phyloP scores from a whole-genome alignment of 139 green algal species.

The Chlorella sp. region DNA sequence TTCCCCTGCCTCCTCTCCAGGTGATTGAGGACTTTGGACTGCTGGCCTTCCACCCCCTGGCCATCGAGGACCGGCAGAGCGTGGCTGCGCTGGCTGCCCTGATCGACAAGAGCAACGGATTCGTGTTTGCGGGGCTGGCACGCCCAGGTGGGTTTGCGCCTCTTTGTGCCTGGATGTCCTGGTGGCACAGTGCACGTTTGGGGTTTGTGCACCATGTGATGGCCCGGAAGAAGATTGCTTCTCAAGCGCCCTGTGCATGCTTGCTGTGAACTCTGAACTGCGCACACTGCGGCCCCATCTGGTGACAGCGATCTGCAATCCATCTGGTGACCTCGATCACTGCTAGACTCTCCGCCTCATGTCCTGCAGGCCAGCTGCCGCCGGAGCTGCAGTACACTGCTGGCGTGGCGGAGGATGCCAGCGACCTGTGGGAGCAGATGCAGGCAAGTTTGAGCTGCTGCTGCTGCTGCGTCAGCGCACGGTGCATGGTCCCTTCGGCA shows the following conservation, averaged over 20 bases:
- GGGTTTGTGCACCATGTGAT: too few species aligned
- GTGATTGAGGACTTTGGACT: constrained; percentile 92
- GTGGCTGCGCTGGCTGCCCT: constrained; percentile 63
- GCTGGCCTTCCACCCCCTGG: constrained; percentile 87
- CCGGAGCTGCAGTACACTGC: constrained; percentile 49
- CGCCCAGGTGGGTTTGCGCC: not conserved
- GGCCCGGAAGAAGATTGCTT: too few species aligned
- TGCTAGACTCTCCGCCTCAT: too few species aligned
- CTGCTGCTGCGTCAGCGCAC: too few species aligned
- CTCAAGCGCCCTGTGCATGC: too few species aligned
- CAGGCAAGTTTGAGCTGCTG: not conserved
- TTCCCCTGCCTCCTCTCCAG: constrained; percentile 17
- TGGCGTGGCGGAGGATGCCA: constrained; percentile 14
- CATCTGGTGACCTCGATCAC: too few species aligned
- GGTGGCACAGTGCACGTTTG: too few species aligned
- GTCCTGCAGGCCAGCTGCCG: not conserved
- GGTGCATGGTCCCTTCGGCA: too few species aligned
- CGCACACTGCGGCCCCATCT: too few species aligned
- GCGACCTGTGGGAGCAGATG: constrained; percentile 51
- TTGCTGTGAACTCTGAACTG: too few species aligned
- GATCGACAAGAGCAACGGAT: constrained; percentile 86
- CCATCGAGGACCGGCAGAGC: constrained; percentile 81
- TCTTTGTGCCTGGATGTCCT: too few species aligned
- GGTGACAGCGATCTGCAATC: too few species aligned
- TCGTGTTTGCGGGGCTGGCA: constrained; percentile 59